A percentile compares a stretch with the other conserved stretches of the same genome.
Conservation (phyloP, 176 grass and related monocot genomes). For the Lolium perenne region DNA sequence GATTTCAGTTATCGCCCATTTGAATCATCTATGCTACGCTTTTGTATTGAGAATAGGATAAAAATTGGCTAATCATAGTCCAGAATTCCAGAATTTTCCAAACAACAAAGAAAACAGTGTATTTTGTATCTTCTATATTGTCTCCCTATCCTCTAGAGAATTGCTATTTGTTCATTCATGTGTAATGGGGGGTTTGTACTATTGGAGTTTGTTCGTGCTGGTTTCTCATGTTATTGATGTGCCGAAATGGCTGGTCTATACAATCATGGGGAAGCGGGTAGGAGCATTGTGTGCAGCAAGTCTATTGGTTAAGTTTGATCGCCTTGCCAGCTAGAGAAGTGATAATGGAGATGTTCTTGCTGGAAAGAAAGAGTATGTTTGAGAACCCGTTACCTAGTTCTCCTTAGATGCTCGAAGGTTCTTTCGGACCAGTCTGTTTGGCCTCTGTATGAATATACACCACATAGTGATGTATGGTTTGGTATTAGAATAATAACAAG, state of each 20-base stretch:
- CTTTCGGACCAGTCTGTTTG: not conserved
- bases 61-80: not conserved
- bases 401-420: conserved; percentile 23
- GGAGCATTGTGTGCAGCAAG: not conserved
- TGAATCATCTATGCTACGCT: conserved; percentile 15
- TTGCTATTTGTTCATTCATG: no score
- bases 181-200: not conserved
- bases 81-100: conserved; percentile 6
- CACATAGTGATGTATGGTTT: not conserved
- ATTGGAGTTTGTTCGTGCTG: not conserved
- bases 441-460: not conserved
- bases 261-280: not conserved
- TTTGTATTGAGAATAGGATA: not conserved
- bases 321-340: conserved; percentile 22
- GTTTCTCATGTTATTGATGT: not conserved
- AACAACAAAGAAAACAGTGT: conserved; percentile 2
- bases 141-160: no score
- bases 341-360: conserved; percentile 22
- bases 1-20: conserved; percentile 1
- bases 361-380: not conserved
- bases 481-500: conserved; percentile 11
- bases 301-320: conserved; percentile 6
- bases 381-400: conserved; percentile 16
- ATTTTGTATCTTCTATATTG: no score
- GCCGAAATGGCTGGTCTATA: not conserved